Base-by-base conservation (phyloP, 257 asterid species). In the Gynochthodes officinalis region DNA sequence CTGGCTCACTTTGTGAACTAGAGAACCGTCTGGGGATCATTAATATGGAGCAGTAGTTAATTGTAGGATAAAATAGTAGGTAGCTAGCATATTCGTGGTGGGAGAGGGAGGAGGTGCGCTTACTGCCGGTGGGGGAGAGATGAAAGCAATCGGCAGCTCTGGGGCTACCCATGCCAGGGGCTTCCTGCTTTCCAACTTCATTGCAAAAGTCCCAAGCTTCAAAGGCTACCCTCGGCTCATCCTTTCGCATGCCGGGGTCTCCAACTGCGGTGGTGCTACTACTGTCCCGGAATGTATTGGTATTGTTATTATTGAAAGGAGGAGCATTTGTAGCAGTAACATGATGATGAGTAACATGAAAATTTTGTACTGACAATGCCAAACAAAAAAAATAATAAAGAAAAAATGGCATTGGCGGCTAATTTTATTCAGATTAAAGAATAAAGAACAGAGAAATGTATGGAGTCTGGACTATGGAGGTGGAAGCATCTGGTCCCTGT, bases 181-280 rank as follows among this genome's bases (percentile, higher is more conserved):
- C 89, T 78, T 89, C 91, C 15, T 75, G 43, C 5, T 27, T 15
- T 52, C 67, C 91, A 67, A 89, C 96, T 73, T 86, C 93, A 77
- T 89, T 89, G 83, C 93, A 87, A 54, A 84, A 85, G 69, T 86
- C 86, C 93, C 91, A 89, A 1, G 68, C 89, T 81, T 84, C 93
- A 57, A 86, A 82, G 18, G 89, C 96, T 21, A 89, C 89, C 66
- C 90, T 83, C 72, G 87, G 84, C 8, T 78, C 93, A 54, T 87
- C 90, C 42, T 86, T 58, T 53, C 67, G 73, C 96, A 89, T 89
- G 30, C 93, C 96, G 25, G 85, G 89, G 69, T 89, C 96, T 55
- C 93, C 91, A n/a, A 86, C 86, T 1, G 90, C 93, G 12, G 89
- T 83, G n/a, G n/a, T n/a, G n/a, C n/a, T n/a, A n/a, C n/a, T n/a